Evolutionary conservation across 257 asterid species (phyloP).

Genomic region (Solanum virginianum): DNA sequence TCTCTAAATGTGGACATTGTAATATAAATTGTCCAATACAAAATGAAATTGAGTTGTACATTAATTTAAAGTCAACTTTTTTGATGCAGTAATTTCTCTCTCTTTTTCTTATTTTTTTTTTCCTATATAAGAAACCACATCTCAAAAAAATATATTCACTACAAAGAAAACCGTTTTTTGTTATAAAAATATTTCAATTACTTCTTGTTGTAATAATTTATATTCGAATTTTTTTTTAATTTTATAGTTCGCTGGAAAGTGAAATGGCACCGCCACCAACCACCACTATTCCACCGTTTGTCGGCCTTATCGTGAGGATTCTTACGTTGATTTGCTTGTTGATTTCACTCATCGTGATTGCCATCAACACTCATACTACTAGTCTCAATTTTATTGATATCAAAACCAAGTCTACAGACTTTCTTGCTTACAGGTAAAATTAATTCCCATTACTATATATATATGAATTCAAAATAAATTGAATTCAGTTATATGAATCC

Average conservation of each 20-base stretch:
- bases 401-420: slow-evolving; percentile 5
- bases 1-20: neutral
- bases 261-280: slow-evolving; percentile 22
- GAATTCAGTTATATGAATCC: neutral
- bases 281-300: slow-evolving; percentile 9
- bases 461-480: neutral
- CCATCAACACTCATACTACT: slow-evolving; percentile 9
- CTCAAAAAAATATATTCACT: neutral
- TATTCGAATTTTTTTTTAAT: neutral
- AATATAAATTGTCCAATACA: neutral
- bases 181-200: neutral
- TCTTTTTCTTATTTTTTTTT: neutral
- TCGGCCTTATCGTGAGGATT: slow-evolving; percentile 21
- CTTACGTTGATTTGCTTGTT: slow-evolving; percentile 22
- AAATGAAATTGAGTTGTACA: neutral
- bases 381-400: neutral
- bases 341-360: slow-evolving; percentile 23
- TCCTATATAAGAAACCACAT: neutral
- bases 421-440: slow-evolving; percentile 19
- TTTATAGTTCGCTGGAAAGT: neutral
- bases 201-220: neutral
- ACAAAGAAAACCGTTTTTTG: neutral
- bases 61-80: neutral
- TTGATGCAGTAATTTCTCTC: too few relatives aligned
- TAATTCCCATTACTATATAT: neutral